A percentile compares a stretch with the other conserved stretches of the same genome.
Conservation (phyloP, 1,139 yeast genomes). For the Diutina mesorugosa region DNA sequence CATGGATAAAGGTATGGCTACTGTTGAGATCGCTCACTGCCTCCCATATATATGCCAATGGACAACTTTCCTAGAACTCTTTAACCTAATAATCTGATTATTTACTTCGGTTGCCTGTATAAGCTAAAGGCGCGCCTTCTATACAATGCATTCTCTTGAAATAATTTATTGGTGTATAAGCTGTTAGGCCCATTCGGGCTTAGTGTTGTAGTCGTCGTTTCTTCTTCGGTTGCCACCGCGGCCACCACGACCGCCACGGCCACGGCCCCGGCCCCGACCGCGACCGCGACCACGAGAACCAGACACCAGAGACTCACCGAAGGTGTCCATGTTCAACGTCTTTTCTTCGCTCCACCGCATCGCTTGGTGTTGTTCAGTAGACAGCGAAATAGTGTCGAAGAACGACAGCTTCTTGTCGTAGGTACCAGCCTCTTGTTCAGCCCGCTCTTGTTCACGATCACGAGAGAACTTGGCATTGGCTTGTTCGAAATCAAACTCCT, state of each 20-base stretch:
- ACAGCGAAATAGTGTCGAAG: conserved; percentile 62
- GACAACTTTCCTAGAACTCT: no score
- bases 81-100: no score
- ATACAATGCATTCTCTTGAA: no score
- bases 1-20: no score
- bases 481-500: conserved; percentile 45
- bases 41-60: no score
- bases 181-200: conserved; percentile 11
- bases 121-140: no score
- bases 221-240: conserved; percentile 18
- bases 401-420: conserved; percentile 45
- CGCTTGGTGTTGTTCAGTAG: conserved; percentile 8
- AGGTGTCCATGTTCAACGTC: conserved; percentile 48
- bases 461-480: conserved; percentile 52
- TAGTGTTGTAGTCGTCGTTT: conserved; percentile 13
- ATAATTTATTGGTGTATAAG: no score
- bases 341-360: conserved; percentile 2
- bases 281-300: conserved; percentile 18
- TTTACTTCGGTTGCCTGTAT: no score
- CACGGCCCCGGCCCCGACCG: conserved; percentile 19
- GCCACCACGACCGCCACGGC: conserved; percentile 16
- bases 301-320: conserved; percentile 37
- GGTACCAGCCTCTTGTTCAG: conserved; percentile 3
- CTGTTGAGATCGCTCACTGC: no score
- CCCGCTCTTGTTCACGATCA: conserved; percentile 7